Evolutionary conservation across 371 early-diverging fungal species (phyloP).

Genomic region (Lichtheimia corymbifera): DNA sequence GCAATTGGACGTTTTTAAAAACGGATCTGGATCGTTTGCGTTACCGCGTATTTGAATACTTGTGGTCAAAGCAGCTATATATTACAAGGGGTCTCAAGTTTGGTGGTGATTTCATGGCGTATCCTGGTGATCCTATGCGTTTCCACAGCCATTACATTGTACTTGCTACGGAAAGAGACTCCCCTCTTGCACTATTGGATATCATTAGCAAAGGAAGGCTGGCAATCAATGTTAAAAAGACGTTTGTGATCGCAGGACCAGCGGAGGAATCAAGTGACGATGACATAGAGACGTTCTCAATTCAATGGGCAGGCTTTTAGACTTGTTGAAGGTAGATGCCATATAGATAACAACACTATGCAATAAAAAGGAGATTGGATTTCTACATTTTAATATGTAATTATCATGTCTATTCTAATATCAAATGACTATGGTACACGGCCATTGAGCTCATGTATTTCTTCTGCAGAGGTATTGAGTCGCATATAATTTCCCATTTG

Average conservation of each 20-base stretch:
- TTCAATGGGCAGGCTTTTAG: slow-evolving; percentile 47
- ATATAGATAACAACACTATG: no score
- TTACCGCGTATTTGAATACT: slow-evolving; percentile 46
- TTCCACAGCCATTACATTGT: slow-evolving; percentile 60
- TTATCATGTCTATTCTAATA: no score
- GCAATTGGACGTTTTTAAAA: slow-evolving; percentile 27
- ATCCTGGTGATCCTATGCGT: slow-evolving; percentile 56
- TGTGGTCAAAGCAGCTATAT: slow-evolving; percentile 56
- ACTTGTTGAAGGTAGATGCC: background rate
- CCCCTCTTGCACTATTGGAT: slow-evolving; percentile 23
- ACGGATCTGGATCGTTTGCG: slow-evolving; percentile 25
- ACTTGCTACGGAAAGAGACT: slow-evolving; percentile 9
- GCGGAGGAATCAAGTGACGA: background rate
- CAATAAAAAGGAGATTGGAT: no score
- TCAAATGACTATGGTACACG: background rate
- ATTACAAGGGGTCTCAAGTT: slow-evolving; percentile 62
- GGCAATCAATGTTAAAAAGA: slow-evolving; percentile 58
- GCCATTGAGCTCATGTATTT: slow-evolving; percentile 19
- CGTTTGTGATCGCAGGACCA: slow-evolving; percentile 37
- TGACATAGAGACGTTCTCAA: slow-evolving; percentile 20
- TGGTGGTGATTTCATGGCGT: slow-evolving; percentile 67
- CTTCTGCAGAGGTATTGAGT: slow-evolving; percentile 10
- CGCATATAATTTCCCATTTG: slow-evolving; percentile 10
- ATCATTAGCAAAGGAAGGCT: slow-evolving; percentile 51
- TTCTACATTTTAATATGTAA: no score